Conservation (phyloP, 176 grass and related monocot species). For the Carex scoparia region DNA sequence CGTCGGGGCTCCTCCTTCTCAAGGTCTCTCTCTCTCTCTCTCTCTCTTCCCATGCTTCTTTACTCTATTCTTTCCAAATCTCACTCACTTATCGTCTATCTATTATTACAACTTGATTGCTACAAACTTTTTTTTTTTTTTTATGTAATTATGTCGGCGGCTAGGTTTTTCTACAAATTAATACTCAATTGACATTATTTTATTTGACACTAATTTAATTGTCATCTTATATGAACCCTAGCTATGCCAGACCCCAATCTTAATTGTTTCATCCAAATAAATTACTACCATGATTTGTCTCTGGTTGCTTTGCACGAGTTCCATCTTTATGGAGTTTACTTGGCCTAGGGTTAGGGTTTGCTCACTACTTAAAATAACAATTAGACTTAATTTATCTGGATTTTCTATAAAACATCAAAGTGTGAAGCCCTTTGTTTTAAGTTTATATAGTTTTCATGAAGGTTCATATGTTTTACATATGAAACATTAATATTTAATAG, state of each 20-base stretch:
- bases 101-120: background rate
- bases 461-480: background rate
- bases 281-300: background rate
- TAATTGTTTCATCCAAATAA: background rate
- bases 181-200: background rate
- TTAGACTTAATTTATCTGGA: background rate
- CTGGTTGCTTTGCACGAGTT: background rate
- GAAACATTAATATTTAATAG: background rate
- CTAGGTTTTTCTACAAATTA: background rate
- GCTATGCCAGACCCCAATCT: background rate
- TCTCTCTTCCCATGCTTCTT: background rate
- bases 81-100: background rate
- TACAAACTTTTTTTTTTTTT: background rate
- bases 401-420: background rate
- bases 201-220: background rate
- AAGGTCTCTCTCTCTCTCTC: slow-evolving; percentile 33
- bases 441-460: background rate
- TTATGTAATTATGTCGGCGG: background rate
- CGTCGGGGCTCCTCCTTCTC: slow-evolving; percentile 40
- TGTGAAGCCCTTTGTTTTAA: background rate
- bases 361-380: background rate
- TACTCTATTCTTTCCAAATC: background rate
- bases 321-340: background rate
- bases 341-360: background rate
- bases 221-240: background rate